phyloP scores from a whole-genome alignment of 2,329 filamentous ascomycete genomes.

The Aspergillus carbonarius region DNA sequence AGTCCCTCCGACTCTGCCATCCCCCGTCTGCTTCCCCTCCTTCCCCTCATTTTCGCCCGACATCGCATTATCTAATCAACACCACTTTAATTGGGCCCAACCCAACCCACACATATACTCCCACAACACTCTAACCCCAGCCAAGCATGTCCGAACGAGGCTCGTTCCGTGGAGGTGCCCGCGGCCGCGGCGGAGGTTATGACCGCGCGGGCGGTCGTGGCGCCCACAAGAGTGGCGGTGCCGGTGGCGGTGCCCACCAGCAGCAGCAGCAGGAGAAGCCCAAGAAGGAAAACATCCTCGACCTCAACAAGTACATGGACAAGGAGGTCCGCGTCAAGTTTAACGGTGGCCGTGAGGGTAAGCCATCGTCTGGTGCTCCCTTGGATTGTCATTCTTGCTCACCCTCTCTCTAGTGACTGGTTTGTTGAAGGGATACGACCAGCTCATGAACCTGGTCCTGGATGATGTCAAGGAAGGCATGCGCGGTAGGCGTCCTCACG shows the following conservation, averaged over 20 bases:
- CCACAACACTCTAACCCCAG: background rate
- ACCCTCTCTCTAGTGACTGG: slow-evolving; percentile 65
- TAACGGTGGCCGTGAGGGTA: slow-evolving; percentile 88
- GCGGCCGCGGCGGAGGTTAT: slow-evolving; percentile 39
- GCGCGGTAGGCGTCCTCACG: slow-evolving; percentile 62
- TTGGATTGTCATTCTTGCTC: background rate
- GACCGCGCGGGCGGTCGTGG: slow-evolving; percentile 45
- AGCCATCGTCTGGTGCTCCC: slow-evolving; percentile 23
- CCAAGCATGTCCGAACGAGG: slow-evolving; percentile 44
- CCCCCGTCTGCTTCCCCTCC: background rate
- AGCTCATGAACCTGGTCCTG: slow-evolving; percentile 95
- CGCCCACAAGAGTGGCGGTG: slow-evolving; percentile 49
- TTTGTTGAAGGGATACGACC: slow-evolving; percentile 91
- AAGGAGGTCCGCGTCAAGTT: slow-evolving; percentile 96
- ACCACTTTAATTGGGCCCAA: background rate
- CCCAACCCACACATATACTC: slow-evolving; percentile 9
- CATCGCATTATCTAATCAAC: slow-evolving; percentile 4
- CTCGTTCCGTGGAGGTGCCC: slow-evolving; percentile 57
- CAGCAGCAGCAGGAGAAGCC: slow-evolving; percentile 66
- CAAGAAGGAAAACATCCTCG: slow-evolving; percentile 98
- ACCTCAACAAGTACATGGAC: slow-evolving; percentile 94
- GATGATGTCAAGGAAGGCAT: slow-evolving; percentile 91
- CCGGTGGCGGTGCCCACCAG: slow-evolving; percentile 49
- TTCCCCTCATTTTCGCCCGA: background rate
- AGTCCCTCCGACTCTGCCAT: background rate